Evolutionary conservation across 768 basidiomycete species (phyloP).

Genomic region (Tricholoma bakamatsutake): DNA sequence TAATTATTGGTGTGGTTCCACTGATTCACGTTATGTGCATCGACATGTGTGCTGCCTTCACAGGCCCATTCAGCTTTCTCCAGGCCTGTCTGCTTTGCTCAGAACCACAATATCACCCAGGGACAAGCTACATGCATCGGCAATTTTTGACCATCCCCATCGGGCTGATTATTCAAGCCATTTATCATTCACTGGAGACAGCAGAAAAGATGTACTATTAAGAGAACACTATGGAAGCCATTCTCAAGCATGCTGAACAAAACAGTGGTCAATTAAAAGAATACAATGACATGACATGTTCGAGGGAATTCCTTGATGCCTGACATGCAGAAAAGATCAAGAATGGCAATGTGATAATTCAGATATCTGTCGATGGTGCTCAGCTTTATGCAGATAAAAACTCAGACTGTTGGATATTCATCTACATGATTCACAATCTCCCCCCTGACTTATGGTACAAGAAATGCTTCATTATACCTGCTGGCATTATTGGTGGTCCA

Average conservation of each 20-base stretch:
- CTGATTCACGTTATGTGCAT: conserved; percentile 39
- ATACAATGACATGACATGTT: background rate
- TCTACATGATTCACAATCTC: too few relatives aligned
- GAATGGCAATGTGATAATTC: background rate
- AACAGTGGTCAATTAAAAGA: background rate
- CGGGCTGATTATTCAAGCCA: background rate
- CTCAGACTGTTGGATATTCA: too few relatives aligned
- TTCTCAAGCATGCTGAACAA: background rate
- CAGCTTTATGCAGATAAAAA: too few relatives aligned
- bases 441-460: too few relatives aligned
- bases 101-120: background rate
- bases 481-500: conserved; percentile 11
- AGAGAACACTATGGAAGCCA: background rate
- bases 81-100: background rate
- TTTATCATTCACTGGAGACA: background rate
- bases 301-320: background rate
- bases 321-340: background rate
- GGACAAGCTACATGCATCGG: background rate
- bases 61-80: background rate
- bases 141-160: conserved; percentile 1
- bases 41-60: conserved; percentile 11
- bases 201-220: background rate
- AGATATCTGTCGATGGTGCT: conserved; percentile 24
- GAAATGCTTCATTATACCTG: conserved; percentile 6
- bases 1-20: conserved; percentile 28